phyloP scores from a whole-genome alignment of 2,329 filamentous ascomycete species.

The Westerdykella sp. region DNA sequence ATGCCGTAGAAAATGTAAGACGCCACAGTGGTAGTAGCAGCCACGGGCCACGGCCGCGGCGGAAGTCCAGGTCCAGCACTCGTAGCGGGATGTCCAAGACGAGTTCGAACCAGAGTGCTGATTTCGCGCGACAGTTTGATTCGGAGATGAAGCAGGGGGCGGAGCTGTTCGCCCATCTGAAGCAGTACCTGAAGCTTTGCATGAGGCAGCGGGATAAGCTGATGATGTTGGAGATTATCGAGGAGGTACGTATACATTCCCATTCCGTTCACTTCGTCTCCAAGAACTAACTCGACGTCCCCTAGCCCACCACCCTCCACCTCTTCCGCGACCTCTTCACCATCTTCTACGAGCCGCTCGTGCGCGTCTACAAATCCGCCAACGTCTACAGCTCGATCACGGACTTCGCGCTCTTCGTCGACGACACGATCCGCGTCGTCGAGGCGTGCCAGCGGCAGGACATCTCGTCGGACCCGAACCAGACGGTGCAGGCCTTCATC shows the following conservation, averaged over 20 bases:
- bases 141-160: slow-evolving; percentile 84
- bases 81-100: slow-evolving; percentile 18
- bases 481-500: slow-evolving; percentile 97
- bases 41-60: slow-evolving; percentile 18
- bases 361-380: slow-evolving; percentile 95
- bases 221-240: slow-evolving; percentile 94
- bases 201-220: slow-evolving; percentile 88
- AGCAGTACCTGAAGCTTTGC: slow-evolving; percentile 88
- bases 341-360: slow-evolving; percentile 96
- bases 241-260: slow-evolving; percentile 52
- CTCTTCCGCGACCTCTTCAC: slow-evolving; percentile 94
- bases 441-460: slow-evolving; percentile 66
- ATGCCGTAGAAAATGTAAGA: slow-evolving; percentile 71
- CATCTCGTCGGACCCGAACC: slow-evolving; percentile 90
- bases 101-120: slow-evolving; percentile 11
- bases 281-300: slow-evolving; percentile 12
- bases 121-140: slow-evolving; percentile 49
- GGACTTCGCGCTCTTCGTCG: slow-evolving; percentile 87
- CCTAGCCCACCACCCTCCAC: slow-evolving; percentile 78
- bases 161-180: slow-evolving; percentile 87
- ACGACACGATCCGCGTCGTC: slow-evolving; percentile 82
- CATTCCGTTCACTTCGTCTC: background rate
- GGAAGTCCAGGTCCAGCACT: slow-evolving; percentile 29
- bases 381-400: slow-evolving; percentile 98
- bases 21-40: no score